phyloP scores from a whole-genome alignment of 306 rosid species.

The Oemleria cerasiformis region DNA sequence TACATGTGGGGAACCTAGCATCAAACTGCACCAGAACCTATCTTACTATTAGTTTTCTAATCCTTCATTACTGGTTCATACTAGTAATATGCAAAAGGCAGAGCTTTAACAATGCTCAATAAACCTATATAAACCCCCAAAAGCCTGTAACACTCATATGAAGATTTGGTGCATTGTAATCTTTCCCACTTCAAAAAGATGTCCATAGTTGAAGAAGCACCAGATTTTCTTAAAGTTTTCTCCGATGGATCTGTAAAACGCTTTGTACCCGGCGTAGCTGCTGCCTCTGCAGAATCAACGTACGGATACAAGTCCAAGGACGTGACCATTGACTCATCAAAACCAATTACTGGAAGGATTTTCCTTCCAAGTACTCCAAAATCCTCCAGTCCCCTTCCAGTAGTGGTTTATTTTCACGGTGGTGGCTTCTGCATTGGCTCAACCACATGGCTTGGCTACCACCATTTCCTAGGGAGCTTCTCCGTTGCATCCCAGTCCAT shows the following conservation, averaged over 20 bases:
- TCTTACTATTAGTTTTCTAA: not conserved
- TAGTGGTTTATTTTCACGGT: conserved; percentile 80
- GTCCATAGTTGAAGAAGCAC: conserved; percentile 62
- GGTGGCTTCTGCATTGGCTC: conserved; percentile 96
- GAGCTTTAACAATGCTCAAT: not conserved
- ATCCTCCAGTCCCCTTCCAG: conserved; percentile 34
- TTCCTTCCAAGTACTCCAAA: conserved; percentile 44
- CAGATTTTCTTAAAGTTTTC: conserved; percentile 52
- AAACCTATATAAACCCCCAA: not conserved
- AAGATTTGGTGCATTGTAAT: not conserved
- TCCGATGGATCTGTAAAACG: conserved; percentile 76
- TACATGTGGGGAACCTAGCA: conserved; percentile 58
- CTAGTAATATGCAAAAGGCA: not conserved
- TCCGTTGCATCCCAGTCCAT: conserved; percentile 45
- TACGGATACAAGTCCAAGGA: conserved; percentile 61
- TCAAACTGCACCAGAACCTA: not conserved
- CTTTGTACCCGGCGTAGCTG: conserved; percentile 37
- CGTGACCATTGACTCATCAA: conserved; percentile 49
- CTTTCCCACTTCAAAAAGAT: conserved; percentile 27
- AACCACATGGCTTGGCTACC: conserved; percentile 80
- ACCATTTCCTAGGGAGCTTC: conserved; percentile 57
- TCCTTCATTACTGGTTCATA: not conserved
- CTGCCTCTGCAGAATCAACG: conserved; percentile 32
- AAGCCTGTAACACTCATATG: not conserved
- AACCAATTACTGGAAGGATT: conserved; percentile 55